Base-by-base conservation (phyloP, 2,329 filamentous ascomycete species). In the Tolypocladium amazonense region DNA sequence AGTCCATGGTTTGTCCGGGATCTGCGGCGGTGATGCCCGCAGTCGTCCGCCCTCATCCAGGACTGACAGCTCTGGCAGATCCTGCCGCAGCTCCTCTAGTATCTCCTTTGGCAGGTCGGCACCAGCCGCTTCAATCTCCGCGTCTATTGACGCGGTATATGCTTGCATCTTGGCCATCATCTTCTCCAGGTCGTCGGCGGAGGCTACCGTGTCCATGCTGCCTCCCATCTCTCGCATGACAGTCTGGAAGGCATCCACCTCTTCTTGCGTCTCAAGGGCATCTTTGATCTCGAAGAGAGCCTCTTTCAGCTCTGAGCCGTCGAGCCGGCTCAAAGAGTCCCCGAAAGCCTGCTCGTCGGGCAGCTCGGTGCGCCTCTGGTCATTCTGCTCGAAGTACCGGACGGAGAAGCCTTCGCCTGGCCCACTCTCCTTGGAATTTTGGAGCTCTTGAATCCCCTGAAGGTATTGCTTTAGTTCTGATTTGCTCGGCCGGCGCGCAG, bases 341-440 rank as follows among this genome's bases (percentile, higher is more conserved):
- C 66, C 70, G 60, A 79, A 79, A 9, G 73, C 74, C n/a, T 76
- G 69, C 56, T 75, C 69, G 60, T 71, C 65, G 12, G 65, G 63
- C 23, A 82, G 68, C 62, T 75, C 73, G 20, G 68, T 73, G 15
- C 78, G 64, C 9, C 66, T 65, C 37, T 69, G 63, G 3, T 72
- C 70, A 18, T 73, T 73, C 65, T 82, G 76, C 59, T 83, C 79
- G 62, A 80, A 83, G 65, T 75, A 81, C 11, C 75, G 73, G 14
- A 81, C 72, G 3, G 71, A 69, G 41, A 70, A 72, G 20, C 67
- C 61, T 7, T 62, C 60, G 1, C 57, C 43, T 8, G 66, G 56
- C 11, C 68, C 58, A 14, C 61, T 56, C 15, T 65, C 63, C 14
- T 63, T 63, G 0, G 64, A 56, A 27, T 62, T 61, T 33, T 65